phyloP scores from a whole-genome alignment of 345 rosid genomes.

The Diplotaxis tenuifolia region DNA sequence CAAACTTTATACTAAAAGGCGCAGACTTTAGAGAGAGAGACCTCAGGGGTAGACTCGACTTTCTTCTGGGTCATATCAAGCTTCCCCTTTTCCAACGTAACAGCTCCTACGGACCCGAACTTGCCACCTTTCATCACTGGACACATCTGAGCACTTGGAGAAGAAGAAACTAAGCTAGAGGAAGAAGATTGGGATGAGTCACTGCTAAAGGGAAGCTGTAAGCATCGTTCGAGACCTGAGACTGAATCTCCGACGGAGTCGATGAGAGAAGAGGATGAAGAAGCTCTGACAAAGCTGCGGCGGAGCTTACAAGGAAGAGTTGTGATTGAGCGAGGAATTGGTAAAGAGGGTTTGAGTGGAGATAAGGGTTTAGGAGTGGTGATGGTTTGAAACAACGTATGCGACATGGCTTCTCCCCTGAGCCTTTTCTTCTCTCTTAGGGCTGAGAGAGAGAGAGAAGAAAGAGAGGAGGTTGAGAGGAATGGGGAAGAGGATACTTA shows the following conservation, averaged over 20 bases:
- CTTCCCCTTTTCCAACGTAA: slow-evolving; percentile 89
- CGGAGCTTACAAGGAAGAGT: slow-evolving; percentile 42
- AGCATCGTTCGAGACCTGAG: slow-evolving; percentile 63
- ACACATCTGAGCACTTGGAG: slow-evolving; percentile 41
- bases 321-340: slow-evolving; percentile 35
- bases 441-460: slow-evolving; percentile 25
- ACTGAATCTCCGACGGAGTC: slow-evolving; percentile 49
- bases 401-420: slow-evolving; percentile 34
- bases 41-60: slow-evolving; percentile 74
- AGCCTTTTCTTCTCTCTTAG: slow-evolving; percentile 23
- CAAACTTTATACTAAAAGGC: no score
- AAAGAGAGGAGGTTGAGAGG: slow-evolving; percentile 13
- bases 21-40: slow-evolving; percentile 23
- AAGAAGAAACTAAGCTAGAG: slow-evolving; percentile 23
- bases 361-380: slow-evolving; percentile 42
- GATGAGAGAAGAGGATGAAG: slow-evolving; percentile 37
- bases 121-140: slow-evolving; percentile 75
- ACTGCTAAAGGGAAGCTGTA: slow-evolving; percentile 38
- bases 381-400: slow-evolving; percentile 45
- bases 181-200: slow-evolving; percentile 32
- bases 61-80: slow-evolving; percentile 65
- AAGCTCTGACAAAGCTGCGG: slow-evolving; percentile 39
- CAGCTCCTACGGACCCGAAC: slow-evolving; percentile 69
- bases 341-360: slow-evolving; percentile 36
- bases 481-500: slow-evolving; percentile 29